Conservation (phyloP, 306 rosid species). For the Begonia loranthoides region DNA sequence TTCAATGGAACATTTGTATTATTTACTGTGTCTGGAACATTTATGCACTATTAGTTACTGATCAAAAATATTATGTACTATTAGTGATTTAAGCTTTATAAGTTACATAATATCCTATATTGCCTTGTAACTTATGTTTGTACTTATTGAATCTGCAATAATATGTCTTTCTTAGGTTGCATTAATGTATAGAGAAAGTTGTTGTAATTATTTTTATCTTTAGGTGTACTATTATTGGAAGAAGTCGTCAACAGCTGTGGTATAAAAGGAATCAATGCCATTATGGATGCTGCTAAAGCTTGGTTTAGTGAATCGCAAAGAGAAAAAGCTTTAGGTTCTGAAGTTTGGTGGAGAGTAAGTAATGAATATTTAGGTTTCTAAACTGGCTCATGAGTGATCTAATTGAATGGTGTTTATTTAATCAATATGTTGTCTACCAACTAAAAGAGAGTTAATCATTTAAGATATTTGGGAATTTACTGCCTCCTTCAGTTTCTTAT, state of each 20-base stretch:
- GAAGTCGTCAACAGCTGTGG: conserved; percentile 53
- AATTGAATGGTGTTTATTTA: too few species aligned
- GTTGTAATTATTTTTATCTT: neutral
- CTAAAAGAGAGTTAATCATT: neutral
- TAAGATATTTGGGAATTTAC: neutral
- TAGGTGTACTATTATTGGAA: conserved; percentile 80
- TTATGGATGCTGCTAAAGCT: conserved; percentile 53
- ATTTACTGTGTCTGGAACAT: too few species aligned
- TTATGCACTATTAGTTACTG: too few species aligned
- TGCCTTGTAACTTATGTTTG: too few species aligned
- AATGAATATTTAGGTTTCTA: conserved; percentile 4
- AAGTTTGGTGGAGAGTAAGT: conserved; percentile 88
- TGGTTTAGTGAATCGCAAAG: conserved; percentile 53
- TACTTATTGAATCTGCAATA: neutral
- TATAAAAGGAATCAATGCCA: conserved; percentile 45
- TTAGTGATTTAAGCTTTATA: too few species aligned
- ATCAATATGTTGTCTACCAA: too few species aligned
- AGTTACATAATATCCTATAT: too few species aligned
- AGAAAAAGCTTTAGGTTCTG: conserved; percentile 47
- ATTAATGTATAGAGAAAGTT: conserved; percentile 5
- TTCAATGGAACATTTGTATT: too few species aligned
- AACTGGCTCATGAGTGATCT: conserved; percentile 6
- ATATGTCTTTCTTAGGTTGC: neutral
- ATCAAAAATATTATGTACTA: too few species aligned
- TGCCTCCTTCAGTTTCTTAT: conserved; percentile 4